Percentiles rank a stretch among this genome's conserved stretches.
phyloP scores from a whole-genome alignment of 352 stramenopile species.

The Phytophthora brassicae region DNA sequence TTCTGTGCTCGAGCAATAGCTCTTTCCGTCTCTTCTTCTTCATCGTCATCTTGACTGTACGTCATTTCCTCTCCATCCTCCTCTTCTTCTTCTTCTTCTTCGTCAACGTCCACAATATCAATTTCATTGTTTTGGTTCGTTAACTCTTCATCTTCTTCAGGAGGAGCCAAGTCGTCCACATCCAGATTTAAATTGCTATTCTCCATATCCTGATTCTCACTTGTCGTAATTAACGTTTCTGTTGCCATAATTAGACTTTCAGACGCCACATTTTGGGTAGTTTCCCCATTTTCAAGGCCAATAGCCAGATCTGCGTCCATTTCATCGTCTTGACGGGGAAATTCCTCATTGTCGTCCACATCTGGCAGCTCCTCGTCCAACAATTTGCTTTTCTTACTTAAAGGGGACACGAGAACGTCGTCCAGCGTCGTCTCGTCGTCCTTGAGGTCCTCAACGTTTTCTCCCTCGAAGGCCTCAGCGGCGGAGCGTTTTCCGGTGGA shows the following conservation, averaged over 20 bases:
- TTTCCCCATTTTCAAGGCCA: constrained; percentile 17
- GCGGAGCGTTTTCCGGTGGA: constrained; percentile 28
- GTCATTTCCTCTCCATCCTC: constrained; percentile 34
- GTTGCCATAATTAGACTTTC: constrained; percentile 10
- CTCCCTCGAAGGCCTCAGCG: constrained; percentile 27
- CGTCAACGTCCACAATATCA: constrained; percentile 43
- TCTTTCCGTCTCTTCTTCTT: constrained; percentile 31
- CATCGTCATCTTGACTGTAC: constrained; percentile 28
- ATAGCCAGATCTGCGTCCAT: constrained; percentile 30
- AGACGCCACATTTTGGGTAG: constrained; percentile 2
- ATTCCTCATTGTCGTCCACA: constrained; percentile 49
- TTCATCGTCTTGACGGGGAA: constrained; percentile 33
- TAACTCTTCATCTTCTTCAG: constrained; percentile 14
- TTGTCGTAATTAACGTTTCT: not conserved
- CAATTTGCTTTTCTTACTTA: constrained; percentile 49
- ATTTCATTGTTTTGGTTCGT: constrained; percentile 38
- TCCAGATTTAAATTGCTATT: constrained; percentile 11
- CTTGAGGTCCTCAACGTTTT: constrained; percentile 27
- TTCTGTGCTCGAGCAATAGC: constrained; percentile 47
- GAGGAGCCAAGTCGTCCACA: constrained; percentile 15
- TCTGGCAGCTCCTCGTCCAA: constrained; percentile 49
- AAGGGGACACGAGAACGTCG: constrained; percentile 59
- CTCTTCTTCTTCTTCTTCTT: constrained; percentile 31
- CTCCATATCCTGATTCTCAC: no score
- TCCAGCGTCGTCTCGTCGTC: constrained; percentile 56